Conservation (phyloP, 2,329 filamentous ascomycete species). For the Onygena corvina region DNA sequence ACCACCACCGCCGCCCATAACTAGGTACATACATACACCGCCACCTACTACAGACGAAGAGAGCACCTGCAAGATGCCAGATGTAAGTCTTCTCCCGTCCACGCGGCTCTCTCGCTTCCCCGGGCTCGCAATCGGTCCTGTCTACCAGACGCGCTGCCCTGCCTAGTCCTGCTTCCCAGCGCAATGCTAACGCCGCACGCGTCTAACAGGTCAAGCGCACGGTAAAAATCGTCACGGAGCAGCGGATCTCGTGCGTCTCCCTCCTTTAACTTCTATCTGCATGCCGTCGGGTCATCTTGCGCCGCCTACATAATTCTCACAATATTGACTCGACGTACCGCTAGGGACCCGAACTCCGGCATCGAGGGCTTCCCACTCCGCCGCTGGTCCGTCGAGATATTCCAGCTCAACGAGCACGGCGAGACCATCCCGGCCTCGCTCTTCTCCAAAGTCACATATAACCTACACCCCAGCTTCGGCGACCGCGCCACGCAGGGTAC, state of each 20-base stretch:
- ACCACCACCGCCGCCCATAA: no score
- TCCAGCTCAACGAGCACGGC: constrained; percentile 71
- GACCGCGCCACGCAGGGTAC: constrained; percentile 68
- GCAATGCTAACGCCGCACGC: constrained; percentile 5
- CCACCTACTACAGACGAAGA: background rate
- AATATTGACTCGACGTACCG: no score
- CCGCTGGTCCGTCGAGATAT: constrained; percentile 79
- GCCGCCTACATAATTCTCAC: no score
- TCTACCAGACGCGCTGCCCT: background rate
- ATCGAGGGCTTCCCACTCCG: constrained; percentile 86
- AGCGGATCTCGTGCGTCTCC: constrained; percentile 65
- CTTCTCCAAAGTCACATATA: constrained; percentile 88
- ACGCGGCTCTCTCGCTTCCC: no score
- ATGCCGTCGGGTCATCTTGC: background rate
- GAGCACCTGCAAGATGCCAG: constrained; percentile 31
- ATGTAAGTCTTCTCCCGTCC: constrained; percentile 25
- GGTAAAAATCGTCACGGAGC: constrained; percentile 86
- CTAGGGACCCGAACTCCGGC: constrained; percentile 60
- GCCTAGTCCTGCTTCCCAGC: background rate
- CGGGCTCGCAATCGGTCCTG: background rate
- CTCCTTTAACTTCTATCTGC: background rate
- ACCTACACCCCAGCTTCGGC: constrained; percentile 85
- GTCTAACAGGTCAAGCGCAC: constrained; percentile 58
- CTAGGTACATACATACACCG: background rate
- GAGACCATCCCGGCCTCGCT: constrained; percentile 70